Evolutionary conservation across 2,329 filamentous ascomycete species (phyloP).

Genomic region (Dothidotthia symphoricarpi): DNA sequence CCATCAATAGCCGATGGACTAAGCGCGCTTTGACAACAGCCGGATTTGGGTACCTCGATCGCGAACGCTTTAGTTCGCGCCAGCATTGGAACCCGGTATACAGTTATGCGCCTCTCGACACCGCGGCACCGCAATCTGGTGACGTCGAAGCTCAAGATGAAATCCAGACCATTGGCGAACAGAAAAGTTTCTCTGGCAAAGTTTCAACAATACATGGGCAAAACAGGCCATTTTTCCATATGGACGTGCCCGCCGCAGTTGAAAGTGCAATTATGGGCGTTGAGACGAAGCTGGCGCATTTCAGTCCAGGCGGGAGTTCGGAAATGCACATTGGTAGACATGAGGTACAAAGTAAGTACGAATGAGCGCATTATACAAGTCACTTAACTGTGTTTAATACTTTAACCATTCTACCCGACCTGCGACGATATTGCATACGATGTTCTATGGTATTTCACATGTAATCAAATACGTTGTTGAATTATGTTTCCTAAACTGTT

Average conservation of each 20-base stretch:
- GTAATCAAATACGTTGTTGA: too few relatives aligned
- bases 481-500: too few relatives aligned
- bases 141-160: constrained; percentile 39
- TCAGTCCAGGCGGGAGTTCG: constrained; percentile 15
- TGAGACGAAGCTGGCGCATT: constrained; percentile 44
- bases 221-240: constrained; percentile 88
- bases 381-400: not conserved
- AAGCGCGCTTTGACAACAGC: constrained; percentile 84
- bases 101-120: constrained; percentile 82
- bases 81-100: constrained; percentile 88
- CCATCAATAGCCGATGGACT: constrained; percentile 90
- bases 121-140: constrained; percentile 62
- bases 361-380: not conserved
- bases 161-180: constrained; percentile 12
- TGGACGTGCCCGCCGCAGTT: constrained; percentile 84
- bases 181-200: constrained; percentile 32
- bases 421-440: too few relatives aligned
- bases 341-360: constrained; percentile 16
- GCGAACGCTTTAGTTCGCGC: constrained; percentile 49
- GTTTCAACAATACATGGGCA: constrained; percentile 76
- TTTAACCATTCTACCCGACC: too few relatives aligned
- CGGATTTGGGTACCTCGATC: constrained; percentile 74
- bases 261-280: constrained; percentile 83
- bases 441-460: too few relatives aligned
- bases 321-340: constrained; percentile 8